A percentile compares a stretch with the other conserved stretches of the same genome.
phyloP scores from a whole-genome alignment of 148 eudicot species.

The Vaccinium darrowii region DNA sequence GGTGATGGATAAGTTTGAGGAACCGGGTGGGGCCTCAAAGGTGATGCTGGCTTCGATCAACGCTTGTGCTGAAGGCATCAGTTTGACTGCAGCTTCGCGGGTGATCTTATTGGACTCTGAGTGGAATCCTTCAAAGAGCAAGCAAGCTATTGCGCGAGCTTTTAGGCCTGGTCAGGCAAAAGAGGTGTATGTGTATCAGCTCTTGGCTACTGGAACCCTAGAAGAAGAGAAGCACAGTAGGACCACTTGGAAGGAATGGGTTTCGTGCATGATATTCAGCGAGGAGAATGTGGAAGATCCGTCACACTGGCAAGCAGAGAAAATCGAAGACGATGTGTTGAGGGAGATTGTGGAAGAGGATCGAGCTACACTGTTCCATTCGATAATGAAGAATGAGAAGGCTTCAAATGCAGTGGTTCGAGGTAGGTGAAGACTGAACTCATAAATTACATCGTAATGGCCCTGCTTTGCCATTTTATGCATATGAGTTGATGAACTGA shows the following conservation, averaged over 20 bases:
- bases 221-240: slow-evolving; percentile 88
- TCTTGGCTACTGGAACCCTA: slow-evolving; percentile 75
- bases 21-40: slow-evolving; percentile 80
- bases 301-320: slow-evolving; percentile 96
- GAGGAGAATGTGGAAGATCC: slow-evolving; percentile 97
- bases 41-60: slow-evolving; percentile 92
- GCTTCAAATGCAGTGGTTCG: slow-evolving; percentile 48
- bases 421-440: not conserved
- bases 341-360: slow-evolving; percentile 96
- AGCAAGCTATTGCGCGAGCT: slow-evolving; percentile 97
- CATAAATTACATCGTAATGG: not conserved
- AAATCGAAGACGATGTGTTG: slow-evolving; percentile 80
- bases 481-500: not conserved
- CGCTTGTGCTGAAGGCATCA: slow-evolving; percentile 94
- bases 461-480: not conserved
- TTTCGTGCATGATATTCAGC: slow-evolving; percentile 94
- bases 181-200: slow-evolving; percentile 87
- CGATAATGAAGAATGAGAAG: slow-evolving; percentile 92
- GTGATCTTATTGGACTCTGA: slow-evolving; percentile 90
- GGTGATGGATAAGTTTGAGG: slow-evolving; percentile 94
- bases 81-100: slow-evolving; percentile 94
- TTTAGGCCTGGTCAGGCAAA: slow-evolving; percentile 95
- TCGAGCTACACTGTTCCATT: slow-evolving; percentile 75
- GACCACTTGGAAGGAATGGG: slow-evolving; percentile 99
- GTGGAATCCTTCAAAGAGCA: slow-evolving; percentile 98